Conservation (phyloP, 768 basidiomycete genomes). For the Leccinum ochraceum region DNA sequence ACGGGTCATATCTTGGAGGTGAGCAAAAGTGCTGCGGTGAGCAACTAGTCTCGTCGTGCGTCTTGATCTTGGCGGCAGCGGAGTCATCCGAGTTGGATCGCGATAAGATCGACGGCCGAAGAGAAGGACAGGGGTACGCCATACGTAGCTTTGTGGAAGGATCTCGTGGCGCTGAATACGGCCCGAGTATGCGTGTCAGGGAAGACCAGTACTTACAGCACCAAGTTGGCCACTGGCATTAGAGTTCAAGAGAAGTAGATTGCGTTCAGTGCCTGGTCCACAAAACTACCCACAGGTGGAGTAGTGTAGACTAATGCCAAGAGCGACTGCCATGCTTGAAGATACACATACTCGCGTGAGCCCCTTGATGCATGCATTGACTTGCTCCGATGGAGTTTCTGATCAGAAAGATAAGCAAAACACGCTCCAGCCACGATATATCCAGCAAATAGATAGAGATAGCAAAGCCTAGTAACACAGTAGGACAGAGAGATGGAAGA, state of each 20-base stretch:
- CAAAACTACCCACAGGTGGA: slow-evolving; percentile 8
- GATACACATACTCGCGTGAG: neutral
- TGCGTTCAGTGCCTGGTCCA: slow-evolving; percentile 8
- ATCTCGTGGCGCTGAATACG: neutral
- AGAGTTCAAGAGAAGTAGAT: slow-evolving; percentile 13
- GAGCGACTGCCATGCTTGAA: neutral
- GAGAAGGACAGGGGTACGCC: neutral
- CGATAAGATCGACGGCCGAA: slow-evolving; percentile 12
- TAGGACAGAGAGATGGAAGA: slow-evolving; percentile 8
- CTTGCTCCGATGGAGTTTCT: slow-evolving; percentile 4
- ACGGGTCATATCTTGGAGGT: neutral
- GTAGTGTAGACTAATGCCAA: slow-evolving; percentile 2
- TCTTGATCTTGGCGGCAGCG: slow-evolving; percentile 2
- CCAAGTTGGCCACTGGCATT: neutral
- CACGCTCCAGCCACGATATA: slow-evolving; percentile 20
- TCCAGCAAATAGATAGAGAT: slow-evolving; percentile 24
- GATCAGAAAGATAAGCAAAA: slow-evolving; percentile 13
- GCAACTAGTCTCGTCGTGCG: neutral
- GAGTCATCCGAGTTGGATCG: neutral
- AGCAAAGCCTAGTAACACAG: slow-evolving; percentile 16
- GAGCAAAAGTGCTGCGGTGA: neutral
- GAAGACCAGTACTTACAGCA: neutral
- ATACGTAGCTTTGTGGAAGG: neutral
- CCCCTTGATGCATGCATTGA: slow-evolving; percentile 11
- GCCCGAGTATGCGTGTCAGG: neutral